Conservation (phyloP, 164 flowering plant genomes). For the Cinnamomum chago region DNA sequence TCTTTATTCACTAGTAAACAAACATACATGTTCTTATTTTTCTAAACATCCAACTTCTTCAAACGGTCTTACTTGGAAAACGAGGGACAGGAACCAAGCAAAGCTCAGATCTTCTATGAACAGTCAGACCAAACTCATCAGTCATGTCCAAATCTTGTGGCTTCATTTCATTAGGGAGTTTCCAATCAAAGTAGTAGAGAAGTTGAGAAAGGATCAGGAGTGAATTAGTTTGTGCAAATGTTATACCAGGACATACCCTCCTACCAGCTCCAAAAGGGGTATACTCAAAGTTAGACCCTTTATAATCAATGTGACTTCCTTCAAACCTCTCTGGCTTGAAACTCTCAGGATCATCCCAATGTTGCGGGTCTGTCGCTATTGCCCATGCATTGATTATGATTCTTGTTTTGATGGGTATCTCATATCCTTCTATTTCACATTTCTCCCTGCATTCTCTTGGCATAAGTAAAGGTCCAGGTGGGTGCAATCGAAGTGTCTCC, state of each 20-base stretch:
- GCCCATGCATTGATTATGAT: conserved; percentile 30
- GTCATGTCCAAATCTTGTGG: conserved; percentile 9
- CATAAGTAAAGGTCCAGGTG: conserved; percentile 32
- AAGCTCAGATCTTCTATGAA: neutral
- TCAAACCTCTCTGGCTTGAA: conserved; percentile 41
- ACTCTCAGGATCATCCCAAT: conserved; percentile 33
- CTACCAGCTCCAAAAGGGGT: conserved; percentile 23
- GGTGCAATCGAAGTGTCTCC: conserved; percentile 41
- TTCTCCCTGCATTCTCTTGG: conserved; percentile 29
- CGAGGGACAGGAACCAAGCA: neutral
- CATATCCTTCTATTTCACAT: conserved; percentile 23
- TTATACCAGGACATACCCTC: conserved; percentile 28
- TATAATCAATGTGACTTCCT: conserved; percentile 16
- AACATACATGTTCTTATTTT: too few relatives aligned
- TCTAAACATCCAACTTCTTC: too few relatives aligned
- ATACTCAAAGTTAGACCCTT: conserved; percentile 27
- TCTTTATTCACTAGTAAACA: too few relatives aligned
- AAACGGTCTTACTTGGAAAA: conserved; percentile 8
- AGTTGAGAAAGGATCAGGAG: conserved; percentile 5
- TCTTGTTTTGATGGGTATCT: conserved; percentile 28
- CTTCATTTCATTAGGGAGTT: conserved; percentile 4
- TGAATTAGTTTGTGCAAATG: conserved; percentile 8
- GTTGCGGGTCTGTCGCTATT: conserved; percentile 25
- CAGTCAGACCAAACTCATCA: neutral
- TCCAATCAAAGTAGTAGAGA: conserved; percentile 12